Evolutionary conservation across 352 stramenopile genomes (phyloP), one percentile per base, ranked within the genome.

Genomic region (Phytophthora pisi): DNA sequence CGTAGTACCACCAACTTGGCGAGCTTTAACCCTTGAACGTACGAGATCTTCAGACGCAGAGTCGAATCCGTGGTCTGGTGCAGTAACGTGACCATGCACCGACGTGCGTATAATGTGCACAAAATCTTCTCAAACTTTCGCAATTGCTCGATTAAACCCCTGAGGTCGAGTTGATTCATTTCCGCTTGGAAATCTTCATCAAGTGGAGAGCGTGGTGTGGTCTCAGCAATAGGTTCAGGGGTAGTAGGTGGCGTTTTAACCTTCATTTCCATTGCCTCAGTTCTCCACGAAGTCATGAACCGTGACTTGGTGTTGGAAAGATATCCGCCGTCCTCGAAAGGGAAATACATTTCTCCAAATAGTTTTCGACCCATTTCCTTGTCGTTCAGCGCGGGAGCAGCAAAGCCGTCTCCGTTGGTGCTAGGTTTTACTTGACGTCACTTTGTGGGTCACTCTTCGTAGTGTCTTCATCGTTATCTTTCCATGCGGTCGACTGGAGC

Each of bases 311-410:
- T 80, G 50, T 90, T 94, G 0, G 83, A 91, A 0, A 80, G 55
- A 40, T 81, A 93, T 0, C 88, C 88, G 24, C 88, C 84, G 23
- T 94, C 85, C 72, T 95, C 84, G 52, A 95, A 90, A 6, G 88
- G 88, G 26, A 94, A 95, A 36, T 95, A 94, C 80, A 90, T 93
- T 55, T 95, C 88, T 1, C 81, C 88, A 78, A 95, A 95, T 3
- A 93, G 72, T 62, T 93, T 94, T 16, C 88, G 77, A 1, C 76
- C 86, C 78, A 82, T 93, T 67, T 95, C 88, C 64, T 93, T 93
- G 45, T 93, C 86, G n/a, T 79, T 90, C 4, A 92, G 42, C 4
- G 57, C 61, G 7, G 74, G 76, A 3, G 28, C 42, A 31, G 11
- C 50, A 13, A 62, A 26, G 5, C 11, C 51, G 9, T 55, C 47